phyloP scores from a whole-genome alignment of 2,329 filamentous ascomycete genomes.

The Pseudohalonectria lignicola region DNA sequence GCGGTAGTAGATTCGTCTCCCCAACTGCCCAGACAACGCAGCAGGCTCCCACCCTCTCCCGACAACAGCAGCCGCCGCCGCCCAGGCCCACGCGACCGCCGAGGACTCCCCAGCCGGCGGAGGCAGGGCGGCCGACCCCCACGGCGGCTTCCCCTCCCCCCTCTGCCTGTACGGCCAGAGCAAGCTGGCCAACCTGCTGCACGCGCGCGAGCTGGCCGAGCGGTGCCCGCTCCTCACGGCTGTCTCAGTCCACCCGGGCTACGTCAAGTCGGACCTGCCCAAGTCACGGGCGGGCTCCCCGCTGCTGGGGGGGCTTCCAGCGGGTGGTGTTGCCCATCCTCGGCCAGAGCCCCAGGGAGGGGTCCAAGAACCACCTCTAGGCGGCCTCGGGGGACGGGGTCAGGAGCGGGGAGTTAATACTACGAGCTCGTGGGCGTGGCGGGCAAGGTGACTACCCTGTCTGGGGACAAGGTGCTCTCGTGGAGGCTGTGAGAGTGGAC shows the following conservation, averaged over 20 bases:
- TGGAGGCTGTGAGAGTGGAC: slow-evolving; percentile 28
- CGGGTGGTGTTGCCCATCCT: slow-evolving; percentile 5
- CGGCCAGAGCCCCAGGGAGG: slow-evolving; percentile 13
- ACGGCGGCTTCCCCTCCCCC: not conserved
- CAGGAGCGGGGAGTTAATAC: slow-evolving; percentile 17
- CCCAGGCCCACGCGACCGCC: not conserved
- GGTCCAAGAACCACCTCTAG: slow-evolving; percentile 31
- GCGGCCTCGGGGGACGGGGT: slow-evolving; percentile 22
- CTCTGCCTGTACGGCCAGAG: slow-evolving; percentile 20
- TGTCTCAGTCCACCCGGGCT: slow-evolving; percentile 17
- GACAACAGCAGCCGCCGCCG: not conserved
- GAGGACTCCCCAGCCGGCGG: not conserved
- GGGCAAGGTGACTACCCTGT: slow-evolving; percentile 11
- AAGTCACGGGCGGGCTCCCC: slow-evolving; percentile 8
- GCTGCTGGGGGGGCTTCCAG: slow-evolving; percentile 2
- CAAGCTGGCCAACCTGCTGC: slow-evolving; percentile 23
- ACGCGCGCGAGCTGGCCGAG: slow-evolving; percentile 16
- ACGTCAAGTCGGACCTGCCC: slow-evolving; percentile 7
- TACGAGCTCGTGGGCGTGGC: slow-evolving; percentile 21
- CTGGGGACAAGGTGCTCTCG: slow-evolving; percentile 16
- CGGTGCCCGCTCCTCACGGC: slow-evolving; percentile 15
- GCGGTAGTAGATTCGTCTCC: too few relatives aligned
- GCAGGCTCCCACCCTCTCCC: too few relatives aligned
- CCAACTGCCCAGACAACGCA: too few relatives aligned
- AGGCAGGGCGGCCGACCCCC: not conserved